Evolutionary conservation across 2,329 filamentous ascomycete species (phyloP).

Genomic region (Pseudogymnoascus sp.): DNA sequence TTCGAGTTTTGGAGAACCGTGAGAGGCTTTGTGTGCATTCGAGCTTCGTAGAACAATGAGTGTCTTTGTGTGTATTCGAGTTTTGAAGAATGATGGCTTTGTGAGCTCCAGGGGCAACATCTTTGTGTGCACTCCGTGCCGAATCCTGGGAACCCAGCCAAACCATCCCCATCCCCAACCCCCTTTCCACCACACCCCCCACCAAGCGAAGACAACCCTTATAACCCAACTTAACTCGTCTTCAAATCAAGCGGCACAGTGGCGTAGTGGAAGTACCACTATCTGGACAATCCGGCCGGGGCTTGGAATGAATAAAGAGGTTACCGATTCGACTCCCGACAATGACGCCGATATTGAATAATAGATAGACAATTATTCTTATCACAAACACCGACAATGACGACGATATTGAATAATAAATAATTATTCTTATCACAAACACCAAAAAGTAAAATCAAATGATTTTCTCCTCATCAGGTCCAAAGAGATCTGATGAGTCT

Average conservation of each 20-base stretch:
- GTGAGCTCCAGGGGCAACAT: no score
- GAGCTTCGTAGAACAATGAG: neutral
- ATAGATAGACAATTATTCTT: neutral
- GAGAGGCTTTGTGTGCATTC: neutral
- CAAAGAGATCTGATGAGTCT: neutral
- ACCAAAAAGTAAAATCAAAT: neutral
- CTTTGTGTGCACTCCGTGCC: neutral
- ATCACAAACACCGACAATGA: neutral
- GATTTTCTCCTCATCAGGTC: slow-evolving; percentile 6
- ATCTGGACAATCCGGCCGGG: neutral
- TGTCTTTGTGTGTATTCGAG: neutral
- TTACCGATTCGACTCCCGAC: neutral
- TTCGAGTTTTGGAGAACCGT: neutral
- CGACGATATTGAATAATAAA: neutral
- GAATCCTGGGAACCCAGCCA: neutral
- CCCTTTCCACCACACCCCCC: neutral
- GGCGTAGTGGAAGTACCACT: neutral
- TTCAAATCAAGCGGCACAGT: slow-evolving; percentile 1
- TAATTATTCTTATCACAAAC: neutral
- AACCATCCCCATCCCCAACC: neutral
- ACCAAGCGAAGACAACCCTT: neutral
- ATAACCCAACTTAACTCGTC: neutral
- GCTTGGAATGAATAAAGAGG: neutral
- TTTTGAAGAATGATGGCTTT: neutral
- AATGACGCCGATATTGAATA: neutral